phyloP scores from a whole-genome alignment of 78 protist genomes.

The Guillardia theta region DNA sequence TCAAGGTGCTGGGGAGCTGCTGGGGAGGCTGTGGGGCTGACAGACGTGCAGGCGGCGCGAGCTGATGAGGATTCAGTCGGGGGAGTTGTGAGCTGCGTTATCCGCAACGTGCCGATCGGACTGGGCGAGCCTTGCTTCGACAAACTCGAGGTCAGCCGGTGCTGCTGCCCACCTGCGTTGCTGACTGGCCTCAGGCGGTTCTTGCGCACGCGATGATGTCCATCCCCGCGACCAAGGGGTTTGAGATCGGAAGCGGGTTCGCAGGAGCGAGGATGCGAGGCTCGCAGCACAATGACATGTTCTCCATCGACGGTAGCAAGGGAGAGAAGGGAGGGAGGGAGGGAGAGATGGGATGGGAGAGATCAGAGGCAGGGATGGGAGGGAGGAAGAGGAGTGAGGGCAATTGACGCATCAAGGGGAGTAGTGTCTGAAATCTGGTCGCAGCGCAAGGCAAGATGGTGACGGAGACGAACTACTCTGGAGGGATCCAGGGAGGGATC shows the following conservation, averaged over 20 bases:
- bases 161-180: no score
- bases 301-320: no score
- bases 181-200: neutral
- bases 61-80: constrained; percentile 62
- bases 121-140: constrained; percentile 82
- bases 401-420: no score
- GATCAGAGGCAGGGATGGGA: no score
- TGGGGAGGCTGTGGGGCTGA: no score
- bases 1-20: no score
- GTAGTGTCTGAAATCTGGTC: no score
- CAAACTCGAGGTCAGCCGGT: constrained; percentile 65
- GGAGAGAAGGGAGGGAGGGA: no score
- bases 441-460: neutral
- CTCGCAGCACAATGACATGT: constrained; percentile 62
- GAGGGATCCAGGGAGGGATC: constrained; percentile 84
- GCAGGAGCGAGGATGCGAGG: constrained; percentile 62
- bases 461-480: constrained; percentile 64
- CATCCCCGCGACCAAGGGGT: constrained; percentile 81
- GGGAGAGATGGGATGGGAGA: no score
- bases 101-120: constrained; percentile 67
- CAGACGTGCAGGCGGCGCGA: neutral
- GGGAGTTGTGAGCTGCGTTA: constrained; percentile 59
- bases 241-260: constrained; percentile 75
- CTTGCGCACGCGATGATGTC: constrained; percentile 82
- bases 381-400: no score